A percentile compares a stretch with the other conserved stretches of the same genome.
Conservation (phyloP, 768 basidiomycete genomes). For the Boletus barrowsii region DNA sequence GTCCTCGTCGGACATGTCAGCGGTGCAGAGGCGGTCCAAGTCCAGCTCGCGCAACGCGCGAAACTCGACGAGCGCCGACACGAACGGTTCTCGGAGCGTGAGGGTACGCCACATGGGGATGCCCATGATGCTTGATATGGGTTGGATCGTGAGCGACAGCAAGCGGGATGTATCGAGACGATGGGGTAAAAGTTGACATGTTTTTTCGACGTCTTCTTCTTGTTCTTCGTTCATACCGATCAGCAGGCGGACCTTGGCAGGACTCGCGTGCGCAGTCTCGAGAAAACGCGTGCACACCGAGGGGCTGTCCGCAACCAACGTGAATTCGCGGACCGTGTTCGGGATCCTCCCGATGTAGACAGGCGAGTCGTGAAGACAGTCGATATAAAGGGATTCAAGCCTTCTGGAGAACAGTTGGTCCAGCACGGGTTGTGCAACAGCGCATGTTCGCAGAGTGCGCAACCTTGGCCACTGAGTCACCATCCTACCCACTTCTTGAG, state of each 20-base stretch:
- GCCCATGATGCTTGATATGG: not conserved
- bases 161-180: constrained; percentile 12
- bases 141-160: constrained; percentile 4
- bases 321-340: constrained; percentile 10
- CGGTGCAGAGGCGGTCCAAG: constrained; percentile 15
- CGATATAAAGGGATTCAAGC: constrained; percentile 13
- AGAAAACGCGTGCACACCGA: constrained; percentile 8
- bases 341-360: constrained; percentile 12
- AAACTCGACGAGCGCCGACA: constrained; percentile 13
- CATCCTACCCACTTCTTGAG: constrained; percentile 13
- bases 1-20: constrained; percentile 7
- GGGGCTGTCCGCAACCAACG: constrained; percentile 4
- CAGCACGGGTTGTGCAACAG: constrained; percentile 12
- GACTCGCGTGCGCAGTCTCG: constrained; percentile 9
- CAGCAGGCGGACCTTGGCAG: constrained; percentile 2
- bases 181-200: constrained; percentile 8
- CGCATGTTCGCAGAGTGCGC: constrained; percentile 8
- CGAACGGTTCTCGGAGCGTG: not conserved
- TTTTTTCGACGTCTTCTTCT: not conserved
- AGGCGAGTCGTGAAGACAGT: constrained; percentile 5
- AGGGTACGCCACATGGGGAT: constrained; percentile 1
- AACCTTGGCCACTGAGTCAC: constrained; percentile 14
- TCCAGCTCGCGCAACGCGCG: constrained; percentile 12
- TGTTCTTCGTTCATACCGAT: constrained; percentile 7
- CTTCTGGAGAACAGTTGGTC: constrained; percentile 3